These are phyloP conservation scores for Spatholobus suberectus DNA, from an alignment of 306 rosid genomes.

Conservation along the genomic window DNA sequence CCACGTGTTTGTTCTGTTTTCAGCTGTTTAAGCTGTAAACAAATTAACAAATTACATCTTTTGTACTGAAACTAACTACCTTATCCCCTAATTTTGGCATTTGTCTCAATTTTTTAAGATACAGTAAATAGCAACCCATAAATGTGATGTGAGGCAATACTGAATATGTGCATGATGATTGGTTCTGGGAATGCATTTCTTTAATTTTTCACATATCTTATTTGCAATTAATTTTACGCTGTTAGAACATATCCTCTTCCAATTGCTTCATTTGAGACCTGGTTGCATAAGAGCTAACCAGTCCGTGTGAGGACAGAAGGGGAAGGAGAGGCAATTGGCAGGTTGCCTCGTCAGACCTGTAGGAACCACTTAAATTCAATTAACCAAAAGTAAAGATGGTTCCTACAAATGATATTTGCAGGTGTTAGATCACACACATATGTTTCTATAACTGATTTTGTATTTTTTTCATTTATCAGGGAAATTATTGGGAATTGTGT, in stretches of 20 bases:
- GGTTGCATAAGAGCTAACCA: background rate
- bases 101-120: background rate
- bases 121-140: background rate
- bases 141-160: background rate
- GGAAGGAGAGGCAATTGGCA: background rate
- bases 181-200: background rate
- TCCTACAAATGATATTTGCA: background rate
- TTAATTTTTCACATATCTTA: background rate
- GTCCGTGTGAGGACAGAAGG: background rate
- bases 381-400: background rate
- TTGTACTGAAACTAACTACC: background rate
- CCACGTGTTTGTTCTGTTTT: background rate
- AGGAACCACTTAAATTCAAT: background rate
- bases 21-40: background rate
- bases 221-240: no score
- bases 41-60: no score
- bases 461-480: conserved; percentile 60
- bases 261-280: background rate
- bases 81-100: background rate
- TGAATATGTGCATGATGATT: background rate
- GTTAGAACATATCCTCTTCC: background rate
- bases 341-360: background rate
- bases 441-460: background rate
- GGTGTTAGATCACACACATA: background rate
- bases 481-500: conserved; percentile 78